Evolutionary conservation across 1,139 yeast genomes (phyloP), one percentile per base, ranked within the genome.

Genomic region (Taphrina pruni): DNA sequence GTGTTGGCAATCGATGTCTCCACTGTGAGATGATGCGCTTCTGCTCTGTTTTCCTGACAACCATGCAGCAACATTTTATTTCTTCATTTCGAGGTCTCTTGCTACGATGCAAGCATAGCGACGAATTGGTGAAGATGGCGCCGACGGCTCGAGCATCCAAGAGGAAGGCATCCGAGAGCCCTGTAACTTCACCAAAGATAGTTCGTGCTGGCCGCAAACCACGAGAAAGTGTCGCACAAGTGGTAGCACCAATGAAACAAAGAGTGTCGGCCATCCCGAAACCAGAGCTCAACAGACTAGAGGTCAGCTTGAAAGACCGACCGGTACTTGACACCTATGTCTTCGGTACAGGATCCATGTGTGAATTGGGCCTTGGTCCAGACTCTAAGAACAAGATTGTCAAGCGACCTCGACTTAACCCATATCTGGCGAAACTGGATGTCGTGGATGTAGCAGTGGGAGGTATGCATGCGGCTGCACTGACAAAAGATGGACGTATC

Each of bases 301-400:
- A 45, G 46, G 20, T 20, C 35, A 26, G 36, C 7, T 21, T 64
- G 12, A 17, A 35, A 17, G 38, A 26, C 8, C 32, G 20, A 41
- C 61, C 60, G 1, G 26, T 64, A 20, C 80, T 93, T 68, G 95
- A 91, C 75, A 82, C 94, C 1, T 94, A 89, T 77, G 96, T 90
- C 51, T 94, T 96, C 89, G 99, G 99, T 45, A 86, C 96, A 0
- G 99, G 99, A 0, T 88, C 97, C 0, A 93, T 94, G 93, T 92
- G 97, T 81, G 99, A 95, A 77, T 82, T 94, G 48, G 99, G 99
- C 0, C 82, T 94, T 17, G 99, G 99, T 0, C 97, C 98, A 12
- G 84, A 83, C 43, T 90, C 96, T 1, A 88, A 84, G 72, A 94
- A 90, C 51, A 91, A 92, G 73, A 97, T 93, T 77, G 97, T 94